phyloP scores from a whole-genome alignment of 2,329 filamentous ascomycete genomes.

The Pseudogymnoascus sp. region DNA sequence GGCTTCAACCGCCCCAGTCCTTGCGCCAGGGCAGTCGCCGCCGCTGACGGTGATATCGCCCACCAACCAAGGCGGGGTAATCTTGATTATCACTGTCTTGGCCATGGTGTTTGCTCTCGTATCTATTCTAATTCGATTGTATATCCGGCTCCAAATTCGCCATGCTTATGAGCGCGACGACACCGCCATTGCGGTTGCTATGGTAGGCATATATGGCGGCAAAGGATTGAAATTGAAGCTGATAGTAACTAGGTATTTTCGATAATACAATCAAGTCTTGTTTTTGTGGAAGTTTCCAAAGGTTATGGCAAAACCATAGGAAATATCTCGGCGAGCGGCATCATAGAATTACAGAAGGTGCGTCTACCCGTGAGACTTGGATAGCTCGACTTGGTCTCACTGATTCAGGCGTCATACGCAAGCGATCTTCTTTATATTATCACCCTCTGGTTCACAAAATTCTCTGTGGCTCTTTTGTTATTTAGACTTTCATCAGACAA shows the following conservation, averaged over 20 bases:
- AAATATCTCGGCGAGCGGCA: conserved; percentile 19
- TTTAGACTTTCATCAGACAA: conserved; percentile 39
- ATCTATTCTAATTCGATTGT: conserved; percentile 35
- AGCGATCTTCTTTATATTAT: conserved; percentile 39
- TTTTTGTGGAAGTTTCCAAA: conserved; percentile 32
- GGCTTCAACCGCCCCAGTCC: neutral
- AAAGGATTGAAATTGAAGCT: conserved; percentile 11
- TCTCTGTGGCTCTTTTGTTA: conserved; percentile 37
- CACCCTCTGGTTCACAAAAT: conserved; percentile 38
- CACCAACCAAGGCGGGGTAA: conserved; percentile 35
- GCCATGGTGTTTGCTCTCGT: conserved; percentile 34
- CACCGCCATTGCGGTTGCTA: conserved; percentile 28
- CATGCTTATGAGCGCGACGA: conserved; percentile 29
- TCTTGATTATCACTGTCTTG: conserved; percentile 35
- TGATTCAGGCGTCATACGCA: conserved; percentile 30
- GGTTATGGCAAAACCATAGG: conserved; percentile 35
- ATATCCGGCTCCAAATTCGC: conserved; percentile 31
- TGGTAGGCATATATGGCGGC: conserved; percentile 21
- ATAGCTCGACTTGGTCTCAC: neutral
- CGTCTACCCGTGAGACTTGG: neutral
- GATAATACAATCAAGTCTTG: conserved; percentile 32
- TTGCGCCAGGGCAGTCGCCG: conserved; percentile 18
- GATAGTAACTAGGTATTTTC: conserved; percentile 28
- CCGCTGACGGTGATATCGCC: conserved; percentile 32
- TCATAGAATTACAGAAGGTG: conserved; percentile 33